Evolutionary conservation across 1,284 basidiomycete species (phyloP).

Genomic region (Cryptococcus hybrid): DNA sequence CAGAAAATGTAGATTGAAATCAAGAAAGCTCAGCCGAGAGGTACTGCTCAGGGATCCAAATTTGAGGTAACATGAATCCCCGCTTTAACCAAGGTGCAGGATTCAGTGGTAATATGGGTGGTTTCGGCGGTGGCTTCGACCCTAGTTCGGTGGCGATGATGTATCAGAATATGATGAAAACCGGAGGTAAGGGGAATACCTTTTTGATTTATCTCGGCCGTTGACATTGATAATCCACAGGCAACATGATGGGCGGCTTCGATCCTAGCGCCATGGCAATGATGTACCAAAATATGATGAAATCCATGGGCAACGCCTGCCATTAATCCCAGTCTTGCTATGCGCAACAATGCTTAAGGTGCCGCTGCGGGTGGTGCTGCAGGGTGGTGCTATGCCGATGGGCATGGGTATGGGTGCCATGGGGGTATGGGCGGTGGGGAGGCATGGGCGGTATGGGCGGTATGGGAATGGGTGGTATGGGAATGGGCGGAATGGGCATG

Average conservation of each 20-base stretch:
- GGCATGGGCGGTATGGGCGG: constrained; percentile 32
- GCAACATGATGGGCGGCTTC: constrained; percentile 44
- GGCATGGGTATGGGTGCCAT: constrained; percentile 52
- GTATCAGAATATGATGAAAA: constrained; percentile 56
- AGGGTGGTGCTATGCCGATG: constrained; percentile 31
- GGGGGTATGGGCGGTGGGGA: constrained; percentile 18
- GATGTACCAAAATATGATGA: constrained; percentile 58
- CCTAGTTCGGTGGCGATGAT: constrained; percentile 56
- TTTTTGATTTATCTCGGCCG: not conserved
- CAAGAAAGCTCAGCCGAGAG: constrained; percentile 83
- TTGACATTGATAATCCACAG: constrained; percentile 3
- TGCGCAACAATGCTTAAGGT: constrained; percentile 12
- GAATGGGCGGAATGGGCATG: constrained; percentile 55
- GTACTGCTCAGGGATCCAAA: constrained; percentile 25
- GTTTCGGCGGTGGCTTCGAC: constrained; percentile 48
- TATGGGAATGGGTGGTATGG: constrained; percentile 58
- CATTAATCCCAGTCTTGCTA: constrained; percentile 48
- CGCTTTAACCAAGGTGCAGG: constrained; percentile 27
- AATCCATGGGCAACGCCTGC: constrained; percentile 37
- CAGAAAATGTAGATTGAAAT: constrained; percentile 73
- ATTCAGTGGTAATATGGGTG: constrained; percentile 25
- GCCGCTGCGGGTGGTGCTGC: not conserved
- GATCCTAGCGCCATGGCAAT: constrained; percentile 56
- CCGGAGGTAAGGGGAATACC: constrained; percentile 22
- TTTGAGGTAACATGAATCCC: not conserved